Conservation (phyloP, 139 green algal genomes). For the Chloropicon primus region DNA sequence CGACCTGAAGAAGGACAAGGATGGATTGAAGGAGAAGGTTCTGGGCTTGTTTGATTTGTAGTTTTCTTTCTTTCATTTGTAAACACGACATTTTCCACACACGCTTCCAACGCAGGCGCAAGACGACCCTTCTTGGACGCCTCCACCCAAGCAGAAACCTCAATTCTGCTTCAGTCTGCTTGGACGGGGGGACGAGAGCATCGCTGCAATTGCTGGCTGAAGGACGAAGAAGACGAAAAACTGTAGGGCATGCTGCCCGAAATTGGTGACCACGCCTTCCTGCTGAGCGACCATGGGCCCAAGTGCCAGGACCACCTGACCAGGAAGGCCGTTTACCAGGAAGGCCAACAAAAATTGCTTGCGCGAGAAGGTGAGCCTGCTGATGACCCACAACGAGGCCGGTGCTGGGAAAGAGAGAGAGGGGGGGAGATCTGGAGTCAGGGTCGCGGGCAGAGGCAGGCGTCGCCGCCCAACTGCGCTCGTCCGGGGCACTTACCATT, state of each 20-base stretch:
- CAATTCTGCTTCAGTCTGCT: neutral
- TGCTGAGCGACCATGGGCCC: neutral
- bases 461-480: neutral
- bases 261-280: neutral
- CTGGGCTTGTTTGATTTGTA: no score
- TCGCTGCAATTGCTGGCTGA: neutral
- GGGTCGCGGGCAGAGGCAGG: neutral
- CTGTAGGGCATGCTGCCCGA: neutral
- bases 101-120: no score
- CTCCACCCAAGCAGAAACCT: neutral
- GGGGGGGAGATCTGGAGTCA: neutral
- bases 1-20: neutral
- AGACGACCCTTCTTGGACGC: no score
- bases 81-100: no score
- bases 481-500: neutral
- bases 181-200: neutral
- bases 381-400: no score
- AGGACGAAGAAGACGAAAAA: neutral
- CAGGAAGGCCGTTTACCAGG: no score
- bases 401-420: neutral
- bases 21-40: neutral
- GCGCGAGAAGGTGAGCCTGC: no score
- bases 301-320: neutral
- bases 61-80: no score
- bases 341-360: no score